phyloP scores from a whole-genome alignment of 371 early-diverging fungal species.

The Actinomucor elegans region DNA sequence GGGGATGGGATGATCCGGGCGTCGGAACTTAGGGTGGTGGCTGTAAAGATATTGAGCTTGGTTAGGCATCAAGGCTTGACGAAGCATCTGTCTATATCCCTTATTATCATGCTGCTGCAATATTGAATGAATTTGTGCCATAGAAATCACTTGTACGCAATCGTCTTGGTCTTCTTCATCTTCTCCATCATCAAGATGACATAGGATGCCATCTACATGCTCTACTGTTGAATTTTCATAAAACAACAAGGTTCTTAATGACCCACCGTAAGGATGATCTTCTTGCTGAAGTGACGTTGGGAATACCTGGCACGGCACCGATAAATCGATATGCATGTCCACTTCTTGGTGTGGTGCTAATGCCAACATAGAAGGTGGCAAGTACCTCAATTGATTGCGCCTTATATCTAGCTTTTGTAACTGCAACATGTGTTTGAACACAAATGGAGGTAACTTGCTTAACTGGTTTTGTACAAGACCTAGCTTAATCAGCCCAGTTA shows the following conservation, averaged over 20 bases:
- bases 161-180: background rate
- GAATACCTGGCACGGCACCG: slow-evolving; percentile 15
- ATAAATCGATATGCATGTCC: slow-evolving; percentile 10
- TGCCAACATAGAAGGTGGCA: slow-evolving; percentile 47
- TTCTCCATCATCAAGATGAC: slow-evolving; percentile 4
- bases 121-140: background rate
- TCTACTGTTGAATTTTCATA: slow-evolving; percentile 30
- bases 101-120: background rate
- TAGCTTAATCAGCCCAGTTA: slow-evolving; percentile 63
- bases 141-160: background rate
- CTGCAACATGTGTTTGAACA: slow-evolving; percentile 35
- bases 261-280: slow-evolving; percentile 27
- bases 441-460: slow-evolving; percentile 44
- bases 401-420: slow-evolving; percentile 57
- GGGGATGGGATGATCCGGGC: slow-evolving; percentile 1
- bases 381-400: slow-evolving; percentile 44
- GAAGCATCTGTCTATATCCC: background rate
- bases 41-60: background rate
- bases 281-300: slow-evolving; percentile 1
- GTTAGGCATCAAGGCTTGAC: background rate
- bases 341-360: slow-evolving; percentile 25
- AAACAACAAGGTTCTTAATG: slow-evolving; percentile 26
- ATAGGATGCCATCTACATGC: slow-evolving; percentile 27
- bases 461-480: slow-evolving; percentile 71
- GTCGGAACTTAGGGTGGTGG: background rate